These are phyloP conservation scores for Ettlia oleoabundans DNA, from an alignment of 139 green algal species.

Conservation along the genomic window DNA sequence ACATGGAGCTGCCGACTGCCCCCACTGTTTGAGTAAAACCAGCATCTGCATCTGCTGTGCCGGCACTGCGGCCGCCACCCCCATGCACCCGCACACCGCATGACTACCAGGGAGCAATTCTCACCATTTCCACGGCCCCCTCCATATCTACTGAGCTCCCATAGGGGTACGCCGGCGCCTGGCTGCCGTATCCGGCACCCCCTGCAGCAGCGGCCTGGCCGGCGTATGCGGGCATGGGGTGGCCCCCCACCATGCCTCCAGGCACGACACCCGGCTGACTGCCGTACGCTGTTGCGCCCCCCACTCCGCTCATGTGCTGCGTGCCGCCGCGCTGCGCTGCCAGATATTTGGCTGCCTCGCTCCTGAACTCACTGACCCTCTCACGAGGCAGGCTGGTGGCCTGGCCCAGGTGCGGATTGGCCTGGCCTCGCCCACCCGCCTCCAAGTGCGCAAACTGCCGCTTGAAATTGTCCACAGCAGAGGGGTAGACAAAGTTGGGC, in stretches of 20 bases:
- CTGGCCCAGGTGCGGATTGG: constrained; percentile 44
- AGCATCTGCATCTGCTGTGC: too few relatives aligned
- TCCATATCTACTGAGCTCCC: constrained; percentile 42
- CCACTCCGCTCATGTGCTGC: constrained; percentile 26
- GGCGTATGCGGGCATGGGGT: neutral
- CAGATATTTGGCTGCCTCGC: constrained; percentile 58
- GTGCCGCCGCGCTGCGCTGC: neutral
- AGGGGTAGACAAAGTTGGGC: constrained; percentile 85
- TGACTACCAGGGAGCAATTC: too few relatives aligned
- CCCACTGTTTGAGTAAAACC: too few relatives aligned
- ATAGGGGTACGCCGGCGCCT: constrained; percentile 15
- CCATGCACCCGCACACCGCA: neutral
- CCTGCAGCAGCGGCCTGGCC: neutral
- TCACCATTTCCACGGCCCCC: constrained; percentile 43
- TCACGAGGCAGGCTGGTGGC: constrained; percentile 69
- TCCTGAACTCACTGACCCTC: constrained; percentile 70
- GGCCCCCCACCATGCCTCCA: too few relatives aligned
- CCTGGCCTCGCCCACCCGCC: constrained; percentile 49
- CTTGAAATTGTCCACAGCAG: constrained; percentile 95
- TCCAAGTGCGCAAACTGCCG: constrained; percentile 95
- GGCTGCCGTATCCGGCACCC: neutral
- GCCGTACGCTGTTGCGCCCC: neutral
- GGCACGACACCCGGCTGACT: neutral
- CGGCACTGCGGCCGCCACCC: neutral
- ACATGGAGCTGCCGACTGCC: too few relatives aligned